Base-by-base conservation (phyloP, 352 stramenopile genomes). In the Salisapilia sapeloensis region DNA sequence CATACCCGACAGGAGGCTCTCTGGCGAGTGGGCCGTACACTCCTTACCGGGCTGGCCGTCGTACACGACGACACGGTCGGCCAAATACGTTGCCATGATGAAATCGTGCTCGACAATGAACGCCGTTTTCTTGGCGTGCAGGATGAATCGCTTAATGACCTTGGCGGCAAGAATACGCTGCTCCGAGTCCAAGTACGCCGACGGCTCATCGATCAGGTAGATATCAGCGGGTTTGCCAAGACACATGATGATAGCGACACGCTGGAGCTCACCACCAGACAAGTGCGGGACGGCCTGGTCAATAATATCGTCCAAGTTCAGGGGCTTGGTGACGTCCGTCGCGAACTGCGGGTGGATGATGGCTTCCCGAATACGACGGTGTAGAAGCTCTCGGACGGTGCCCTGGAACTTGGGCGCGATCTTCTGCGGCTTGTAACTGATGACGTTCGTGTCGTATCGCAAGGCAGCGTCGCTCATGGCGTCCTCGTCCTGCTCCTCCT, bases 41-140 rank as follows among this genome's bases (percentile, higher is more conserved):
- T 99, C 93, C 33, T 99, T 74, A 56, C 93, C 93, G 19, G 95
- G 95, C 18, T 83, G 43, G 38, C 95, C 96, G 35, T 93, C 69
- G 57, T 97, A 97, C 3, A 97, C 89, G 37, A 97, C 85, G 10
- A 97, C 92, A 29, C 92, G 84, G 54, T 97, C 91, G 29, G 90
- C 92, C 42, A 99, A 67, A 66, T 99, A 99, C 17, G 96, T 99
- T 28, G 94, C 95, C 96, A 99, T 99, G 59, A 99, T 99, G 69
- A 99, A 99, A 85, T 99, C 96, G 72, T 99, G 96, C 70, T 99
- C 96, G 11, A 99, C 95, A 22, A 99, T 71, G 58, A 99, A 99
- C 6, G 94, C 96, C 16, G 95, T 99, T 60, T 98, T 98, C 75
- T 99, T 99, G 19, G 91, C 79, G 77, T 99, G 93, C 56, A 99